Conservation (phyloP, 257 asterid species). For the Solanum lycopersicoides region DNA sequence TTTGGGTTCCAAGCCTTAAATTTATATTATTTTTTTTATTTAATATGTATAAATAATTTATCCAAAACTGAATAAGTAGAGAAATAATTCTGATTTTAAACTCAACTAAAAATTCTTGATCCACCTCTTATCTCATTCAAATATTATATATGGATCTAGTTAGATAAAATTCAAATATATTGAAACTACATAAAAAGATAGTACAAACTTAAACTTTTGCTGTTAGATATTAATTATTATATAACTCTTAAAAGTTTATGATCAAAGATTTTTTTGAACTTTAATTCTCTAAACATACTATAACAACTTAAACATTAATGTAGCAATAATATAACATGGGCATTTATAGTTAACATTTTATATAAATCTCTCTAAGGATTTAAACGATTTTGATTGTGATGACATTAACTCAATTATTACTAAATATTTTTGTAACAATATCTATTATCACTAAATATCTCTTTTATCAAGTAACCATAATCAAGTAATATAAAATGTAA, state of each 20-base stretch:
- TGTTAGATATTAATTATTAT: background rate
- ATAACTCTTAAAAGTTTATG: background rate
- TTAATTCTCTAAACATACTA: background rate
- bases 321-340: too few relatives aligned
- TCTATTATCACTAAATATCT: too few relatives aligned
- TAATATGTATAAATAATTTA: background rate
- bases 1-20: background rate
- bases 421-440: too few relatives aligned
- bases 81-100: background rate
- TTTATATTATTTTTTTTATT: background rate
- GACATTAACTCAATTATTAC: too few relatives aligned
- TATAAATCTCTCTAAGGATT: too few relatives aligned
- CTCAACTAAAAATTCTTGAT: background rate
- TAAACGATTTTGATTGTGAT: rapidly evolving
- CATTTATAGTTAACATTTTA: too few relatives aligned
- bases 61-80: background rate
- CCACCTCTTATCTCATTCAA: background rate
- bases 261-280: background rate
- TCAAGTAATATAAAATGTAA: background rate
- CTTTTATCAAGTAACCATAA: too few relatives aligned
- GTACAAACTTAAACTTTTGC: background rate
- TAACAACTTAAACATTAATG: too few relatives aligned
- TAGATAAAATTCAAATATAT: background rate
- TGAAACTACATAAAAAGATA: background rate
- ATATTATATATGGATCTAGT: background rate